Evolutionary conservation across 495 filamentous ascomycete genomes (phyloP).

Genomic region (Aspergillus coremiiformis): DNA sequence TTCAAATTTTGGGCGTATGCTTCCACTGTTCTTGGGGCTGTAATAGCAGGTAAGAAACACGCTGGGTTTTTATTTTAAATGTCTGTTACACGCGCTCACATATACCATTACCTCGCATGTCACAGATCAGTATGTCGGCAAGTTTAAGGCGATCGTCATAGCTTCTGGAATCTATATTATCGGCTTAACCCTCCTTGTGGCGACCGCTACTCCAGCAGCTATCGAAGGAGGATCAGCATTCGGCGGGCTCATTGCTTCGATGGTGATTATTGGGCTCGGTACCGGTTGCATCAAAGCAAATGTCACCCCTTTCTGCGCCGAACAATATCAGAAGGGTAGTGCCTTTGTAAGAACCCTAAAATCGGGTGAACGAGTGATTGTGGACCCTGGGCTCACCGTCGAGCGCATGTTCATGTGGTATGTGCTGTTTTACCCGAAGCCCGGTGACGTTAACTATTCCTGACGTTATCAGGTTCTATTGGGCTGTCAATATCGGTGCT

Average conservation of each 20-base stretch:
- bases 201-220: constrained; percentile 48
- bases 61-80: too few species aligned
- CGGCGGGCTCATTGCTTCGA: constrained; percentile 12
- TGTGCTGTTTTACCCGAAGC: background rate
- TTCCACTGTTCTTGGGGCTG: constrained; percentile 30
- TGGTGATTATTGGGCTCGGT: constrained; percentile 25
- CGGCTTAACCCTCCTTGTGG: constrained; percentile 56
- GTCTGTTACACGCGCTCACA: too few species aligned
- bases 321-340: constrained; percentile 36
- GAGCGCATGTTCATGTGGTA: constrained; percentile 24
- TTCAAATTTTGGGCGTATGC: constrained; percentile 26
- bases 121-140: constrained; percentile 32
- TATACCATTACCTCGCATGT: background rate
- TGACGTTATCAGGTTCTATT: constrained; percentile 14
- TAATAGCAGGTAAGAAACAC: constrained; percentile 19
- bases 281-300: constrained; percentile 50
- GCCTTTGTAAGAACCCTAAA: constrained; percentile 30
- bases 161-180: constrained; percentile 50
- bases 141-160: constrained; percentile 51
- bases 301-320: constrained; percentile 45
- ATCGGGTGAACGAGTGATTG: constrained; percentile 51
- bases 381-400: constrained; percentile 53
- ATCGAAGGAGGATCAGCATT: constrained; percentile 12
- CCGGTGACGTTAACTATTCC: background rate
- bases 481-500: constrained; percentile 34